Base-by-base conservation (phyloP, 2,329 filamentous ascomycete species). In the Stagonosporopsis vannaccii region DNA sequence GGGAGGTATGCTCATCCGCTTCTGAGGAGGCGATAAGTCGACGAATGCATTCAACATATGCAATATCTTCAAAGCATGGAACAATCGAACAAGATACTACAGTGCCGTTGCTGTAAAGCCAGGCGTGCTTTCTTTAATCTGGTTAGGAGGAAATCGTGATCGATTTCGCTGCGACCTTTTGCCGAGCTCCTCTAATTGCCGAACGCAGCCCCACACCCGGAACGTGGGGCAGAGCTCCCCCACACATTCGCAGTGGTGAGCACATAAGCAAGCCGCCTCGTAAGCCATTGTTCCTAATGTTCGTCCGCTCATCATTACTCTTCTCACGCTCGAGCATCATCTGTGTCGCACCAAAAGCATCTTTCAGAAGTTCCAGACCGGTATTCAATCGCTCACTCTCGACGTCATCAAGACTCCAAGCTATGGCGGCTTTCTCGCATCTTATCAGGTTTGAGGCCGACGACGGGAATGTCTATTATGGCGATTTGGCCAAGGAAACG, bases 391-490 rank as follows among this genome's bases (percentile, higher is more conserved):
- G 13, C 15, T 40, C 37, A 41, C 23, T 51, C 19, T 48, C 42
- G 20, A 56, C 47, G 32, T 51, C 43, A 51, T 51, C 37, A 19
- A 46, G 13, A 36, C 12, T 32, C 6, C 37, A 22, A 43, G 54
- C 35, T 13, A 69, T 68, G 67, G 55, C 66, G 23, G 39, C 63
- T 8, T 75, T 75, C 48, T 68, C 74, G 40, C 62, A 73, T 22
- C 54, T 76, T 39, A 71, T 76, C 17, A 62, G 74, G 1, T 76
- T 76, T 47, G 54, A 68, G 30, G 64, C 59, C 20, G 58, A 71
- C 5, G 67, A 70, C 28, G 73, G 72, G 2, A 67, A 70, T 43
- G 63, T 58, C 0, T 61, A 66, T 13, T 75, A 71, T 54, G 74
- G 74, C 1, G 67, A 76, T 43, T 40, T 75, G 46, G 65, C 60